Evolutionary conservation across 2,329 filamentous ascomycete genomes (phyloP), one percentile per base, ranked within the genome.

Genomic region (Immersiporthe knoxdaviesiana): DNA sequence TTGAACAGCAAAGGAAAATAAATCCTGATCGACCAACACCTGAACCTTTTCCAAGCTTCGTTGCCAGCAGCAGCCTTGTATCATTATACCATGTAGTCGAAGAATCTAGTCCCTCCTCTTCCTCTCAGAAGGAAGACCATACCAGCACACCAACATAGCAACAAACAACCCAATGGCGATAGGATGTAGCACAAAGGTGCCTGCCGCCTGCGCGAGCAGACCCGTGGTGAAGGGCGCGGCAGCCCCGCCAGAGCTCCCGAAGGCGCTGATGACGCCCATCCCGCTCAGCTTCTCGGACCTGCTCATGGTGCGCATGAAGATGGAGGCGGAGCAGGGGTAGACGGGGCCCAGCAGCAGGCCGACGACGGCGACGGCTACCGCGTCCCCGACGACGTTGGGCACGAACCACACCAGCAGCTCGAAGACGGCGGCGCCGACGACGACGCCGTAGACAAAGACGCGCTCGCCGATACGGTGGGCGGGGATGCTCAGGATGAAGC

Each of bases 341-440:
- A 97, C 85, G 0, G 93, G 92, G 0, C 93, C 93, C 0, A 97
- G 82, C 39, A 96, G 79, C 10, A 96, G 79, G 16, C 93, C 93
- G 24, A 96, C 84, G 32, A 96, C 80, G 78, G 88, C 82, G 3
- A 92, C 85, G 2, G 88, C 86, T 1, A 92, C 89, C 24, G 90
- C 88, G 72, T 91, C 85, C 18, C 89, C 89, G 41, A 92, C 81
- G n/a, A 94, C 81, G 76, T 93, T 92, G 1, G 92, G 92, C 35
- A 94, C 85, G 41, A 88, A 81, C 93, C 93, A 96, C 12, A 92
- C 90, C 35, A 96, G 82, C n/a, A 94, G 78, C 79, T 96, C 87
- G 72, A 95, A 92, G 0, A 85, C 80, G 3, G 88, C 82, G 0
- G 91, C 87, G 3, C 90, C 90, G 7, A 83, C 74, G 0, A 88